Base-by-base conservation (phyloP, 2,329 filamentous ascomycete genomes). In the Saccharata proteae region DNA sequence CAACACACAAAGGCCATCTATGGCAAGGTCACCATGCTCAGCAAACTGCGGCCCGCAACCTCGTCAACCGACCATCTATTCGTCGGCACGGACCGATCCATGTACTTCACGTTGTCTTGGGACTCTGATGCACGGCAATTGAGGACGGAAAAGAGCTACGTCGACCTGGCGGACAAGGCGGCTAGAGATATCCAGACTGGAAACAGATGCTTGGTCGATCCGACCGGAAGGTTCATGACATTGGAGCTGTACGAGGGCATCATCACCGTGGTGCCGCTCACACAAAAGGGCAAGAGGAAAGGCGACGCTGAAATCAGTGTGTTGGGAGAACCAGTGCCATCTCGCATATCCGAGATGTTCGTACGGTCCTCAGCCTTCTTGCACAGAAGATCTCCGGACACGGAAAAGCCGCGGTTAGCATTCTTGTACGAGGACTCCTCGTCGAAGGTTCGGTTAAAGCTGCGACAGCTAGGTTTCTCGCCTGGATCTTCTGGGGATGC, bases 41-140 rank as follows among this genome's bases (percentile, higher is more conserved):
- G 90, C 47, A 78, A 76, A 47, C 65, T 98, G 28, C 75, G 75
- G 16, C 84, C 86, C 5, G 73, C 74, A 29, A 73, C 82, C 43
- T 76, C 77, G 16, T 58, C 67, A 4, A 83, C 77, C 28, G 85
- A 96, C 44, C 74, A 94, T 39, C 71, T 98, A 38, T 93, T 98
- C 51, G 71, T 98, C 35, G 88, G 85, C 29, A 98, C 90, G 27
- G 80, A 93, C 50, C 75, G 80, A 34, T 80, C 82, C 44, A 77
- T 85, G 46, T 96, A 93, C 59, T 93, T 96, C 54, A 93, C 84
- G 2, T 57, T 93, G 13, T 75, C 69, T 11, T 98, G 90, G 86
- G 76, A 94, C 44, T 47, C 67, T 1, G 55, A 69, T 2, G 57
- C 48, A 15, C 64, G 61, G 13, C 57, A 66, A 32, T 54, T 77